These are phyloP conservation scores for Tolypocladium paradoxum DNA, from an alignment of 2,329 filamentous ascomycete species.

Conservation along the genomic window DNA sequence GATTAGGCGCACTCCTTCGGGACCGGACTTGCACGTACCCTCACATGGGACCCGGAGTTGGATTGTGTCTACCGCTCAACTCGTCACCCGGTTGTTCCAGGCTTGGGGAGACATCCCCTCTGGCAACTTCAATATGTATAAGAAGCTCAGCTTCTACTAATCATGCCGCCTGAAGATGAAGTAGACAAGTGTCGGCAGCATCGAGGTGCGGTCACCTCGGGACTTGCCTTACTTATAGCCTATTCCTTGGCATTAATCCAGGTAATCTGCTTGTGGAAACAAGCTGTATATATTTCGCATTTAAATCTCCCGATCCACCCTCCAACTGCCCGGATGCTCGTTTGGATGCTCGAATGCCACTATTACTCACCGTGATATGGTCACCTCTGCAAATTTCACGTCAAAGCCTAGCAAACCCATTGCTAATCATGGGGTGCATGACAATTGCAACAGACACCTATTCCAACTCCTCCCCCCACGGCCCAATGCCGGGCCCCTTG, in stretches of 20 bases:
- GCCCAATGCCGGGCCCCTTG: constrained; percentile 22
- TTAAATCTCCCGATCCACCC: background rate
- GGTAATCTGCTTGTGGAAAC: background rate
- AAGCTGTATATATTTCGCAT: background rate
- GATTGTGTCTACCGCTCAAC: background rate
- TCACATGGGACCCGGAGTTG: background rate
- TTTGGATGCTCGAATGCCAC: background rate
- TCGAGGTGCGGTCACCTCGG: background rate
- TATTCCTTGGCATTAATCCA: background rate
- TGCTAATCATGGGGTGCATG: no score
- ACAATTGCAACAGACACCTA: background rate
- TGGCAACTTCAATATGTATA: background rate
- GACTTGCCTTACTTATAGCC: background rate
- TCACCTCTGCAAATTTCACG: background rate
- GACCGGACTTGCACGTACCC: background rate
- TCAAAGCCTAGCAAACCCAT: no score
- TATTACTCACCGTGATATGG: background rate
- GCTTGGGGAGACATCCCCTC: no score
- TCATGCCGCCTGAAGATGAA: background rate
- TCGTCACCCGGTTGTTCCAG: no score
- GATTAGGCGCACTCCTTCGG: background rate
- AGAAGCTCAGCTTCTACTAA: background rate
- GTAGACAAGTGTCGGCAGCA: background rate
- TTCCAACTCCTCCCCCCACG: constrained; percentile 2
- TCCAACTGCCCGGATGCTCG: background rate